phyloP scores from a whole-genome alignment of 2,329 filamentous ascomycete species.

The Aureobasidium sp. region DNA sequence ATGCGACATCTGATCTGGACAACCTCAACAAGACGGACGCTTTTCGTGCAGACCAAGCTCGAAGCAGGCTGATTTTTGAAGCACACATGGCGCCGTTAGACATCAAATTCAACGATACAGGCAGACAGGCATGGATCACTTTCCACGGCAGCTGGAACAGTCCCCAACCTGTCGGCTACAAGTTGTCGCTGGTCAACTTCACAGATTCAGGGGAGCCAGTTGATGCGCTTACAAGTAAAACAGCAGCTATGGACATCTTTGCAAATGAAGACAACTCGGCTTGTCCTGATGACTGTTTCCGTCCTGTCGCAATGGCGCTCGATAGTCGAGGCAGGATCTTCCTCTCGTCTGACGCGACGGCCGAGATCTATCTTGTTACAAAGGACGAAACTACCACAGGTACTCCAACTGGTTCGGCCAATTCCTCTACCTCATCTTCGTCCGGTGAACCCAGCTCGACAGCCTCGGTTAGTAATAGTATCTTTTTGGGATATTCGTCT shows the following conservation, averaged over 20 bases:
- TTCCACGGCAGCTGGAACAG: slow-evolving; percentile 64
- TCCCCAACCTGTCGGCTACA: slow-evolving; percentile 41
- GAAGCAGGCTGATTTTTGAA: slow-evolving; percentile 48
- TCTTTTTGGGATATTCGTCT: background rate
- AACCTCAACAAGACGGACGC: slow-evolving; percentile 40
- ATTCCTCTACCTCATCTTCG: background rate
- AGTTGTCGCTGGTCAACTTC: slow-evolving; percentile 40
- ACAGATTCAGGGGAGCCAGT: slow-evolving; percentile 35
- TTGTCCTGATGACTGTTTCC: slow-evolving; percentile 52
- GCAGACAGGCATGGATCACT: slow-evolving; percentile 52
- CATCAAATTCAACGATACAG: slow-evolving; percentile 55
- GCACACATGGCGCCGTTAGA: slow-evolving; percentile 65
- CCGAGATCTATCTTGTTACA: slow-evolving; percentile 51
- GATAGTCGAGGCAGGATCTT: slow-evolving; percentile 47
- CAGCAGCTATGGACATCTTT: slow-evolving; percentile 43
- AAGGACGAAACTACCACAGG: background rate
- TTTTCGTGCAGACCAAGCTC: slow-evolving; percentile 32
- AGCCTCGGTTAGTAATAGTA: background rate
- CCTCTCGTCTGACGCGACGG: slow-evolving; percentile 54
- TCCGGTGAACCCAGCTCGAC: background rate
- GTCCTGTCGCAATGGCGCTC: slow-evolving; percentile 51
- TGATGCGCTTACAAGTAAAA: slow-evolving; percentile 37
- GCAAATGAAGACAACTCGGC: slow-evolving; percentile 43
- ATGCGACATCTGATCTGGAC: slow-evolving; percentile 21
- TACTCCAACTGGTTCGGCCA: background rate